Conservation (phyloP, 2,329 filamentous ascomycete species). For the Cytospora piceicola region DNA sequence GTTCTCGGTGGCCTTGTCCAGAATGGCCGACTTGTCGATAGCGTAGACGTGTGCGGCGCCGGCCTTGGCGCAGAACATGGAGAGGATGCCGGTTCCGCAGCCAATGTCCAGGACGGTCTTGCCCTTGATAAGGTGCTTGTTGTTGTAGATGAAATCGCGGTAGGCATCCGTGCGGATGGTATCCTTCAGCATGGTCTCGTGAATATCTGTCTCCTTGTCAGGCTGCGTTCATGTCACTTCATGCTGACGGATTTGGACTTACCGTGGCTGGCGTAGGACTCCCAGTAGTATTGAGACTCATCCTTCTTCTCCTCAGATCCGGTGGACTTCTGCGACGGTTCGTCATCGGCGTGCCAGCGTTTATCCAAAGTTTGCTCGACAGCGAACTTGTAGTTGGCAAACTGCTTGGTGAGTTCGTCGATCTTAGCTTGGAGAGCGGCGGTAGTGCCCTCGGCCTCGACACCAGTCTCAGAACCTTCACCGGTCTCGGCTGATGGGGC, state of each 20-base stretch:
- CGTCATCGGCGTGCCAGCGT: slow-evolving; percentile 63
- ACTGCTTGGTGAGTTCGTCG: slow-evolving; percentile 62
- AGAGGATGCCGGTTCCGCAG: slow-evolving; percentile 84
- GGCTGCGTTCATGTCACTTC: slow-evolving; percentile 6
- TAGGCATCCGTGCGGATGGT: slow-evolving; percentile 86
- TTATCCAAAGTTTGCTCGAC: slow-evolving; percentile 70
- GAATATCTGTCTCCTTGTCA: slow-evolving; percentile 66
- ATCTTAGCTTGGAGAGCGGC: slow-evolving; percentile 64
- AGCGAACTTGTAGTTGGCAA: slow-evolving; percentile 66
- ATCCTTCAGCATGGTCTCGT: slow-evolving; percentile 96
- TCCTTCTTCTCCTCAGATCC: slow-evolving; percentile 39
- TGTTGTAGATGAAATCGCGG: slow-evolving; percentile 90
- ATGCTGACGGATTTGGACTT: slow-evolving; percentile 33
- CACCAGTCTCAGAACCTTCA: slow-evolving; percentile 38
- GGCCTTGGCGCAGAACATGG: slow-evolving; percentile 92
- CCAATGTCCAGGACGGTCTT: slow-evolving; percentile 91
- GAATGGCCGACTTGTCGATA: slow-evolving; percentile 90
- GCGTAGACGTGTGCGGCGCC: slow-evolving; percentile 86
- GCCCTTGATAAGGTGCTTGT: slow-evolving; percentile 87
- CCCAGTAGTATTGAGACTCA: slow-evolving; percentile 55
- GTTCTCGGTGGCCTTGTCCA: slow-evolving; percentile 83
- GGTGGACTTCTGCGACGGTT: slow-evolving; percentile 34
- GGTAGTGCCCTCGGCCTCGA: slow-evolving; percentile 51
- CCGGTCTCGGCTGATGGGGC: slow-evolving; percentile 36
- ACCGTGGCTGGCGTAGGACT: slow-evolving; percentile 68